Percentiles rank a stretch among this genome's conserved stretches.
phyloP scores from a whole-genome alignment of 2,329 filamentous ascomycete species.

The Geosmithia putterillii region DNA sequence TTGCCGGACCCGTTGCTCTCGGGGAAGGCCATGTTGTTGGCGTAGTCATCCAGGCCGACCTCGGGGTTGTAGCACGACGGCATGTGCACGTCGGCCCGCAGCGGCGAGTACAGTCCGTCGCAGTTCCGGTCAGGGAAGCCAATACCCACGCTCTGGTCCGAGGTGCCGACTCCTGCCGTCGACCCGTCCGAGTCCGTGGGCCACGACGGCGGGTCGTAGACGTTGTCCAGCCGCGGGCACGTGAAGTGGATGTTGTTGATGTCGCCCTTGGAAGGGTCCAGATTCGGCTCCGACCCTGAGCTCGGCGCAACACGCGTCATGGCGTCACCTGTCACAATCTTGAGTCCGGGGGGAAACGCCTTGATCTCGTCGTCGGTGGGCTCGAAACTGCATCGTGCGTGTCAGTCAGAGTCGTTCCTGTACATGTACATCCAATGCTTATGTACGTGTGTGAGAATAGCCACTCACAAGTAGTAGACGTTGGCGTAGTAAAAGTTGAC shows the following conservation, averaged over 20 bases:
- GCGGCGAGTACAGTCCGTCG: slow-evolving; percentile 46
- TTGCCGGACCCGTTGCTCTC: slow-evolving; percentile 33
- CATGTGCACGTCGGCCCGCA: slow-evolving; percentile 57
- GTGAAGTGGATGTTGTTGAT: slow-evolving; percentile 46
- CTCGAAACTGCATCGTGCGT: slow-evolving; percentile 34
- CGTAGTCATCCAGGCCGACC: slow-evolving; percentile 44
- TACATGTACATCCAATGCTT: background rate
- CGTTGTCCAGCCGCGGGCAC: slow-evolving; percentile 40
- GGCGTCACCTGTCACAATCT: slow-evolving; percentile 58
- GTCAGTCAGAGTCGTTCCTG: no score
- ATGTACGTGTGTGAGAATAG: background rate
- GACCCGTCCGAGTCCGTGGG: slow-evolving; percentile 40
- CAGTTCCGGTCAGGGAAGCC: slow-evolving; percentile 61
- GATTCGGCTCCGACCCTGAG: slow-evolving; percentile 33
- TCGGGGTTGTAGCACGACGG: slow-evolving; percentile 62
- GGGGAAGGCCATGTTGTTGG: slow-evolving; percentile 57
- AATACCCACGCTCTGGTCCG: slow-evolving; percentile 41
- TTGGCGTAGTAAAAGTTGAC: slow-evolving; percentile 63
- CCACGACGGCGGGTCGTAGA: slow-evolving; percentile 37
- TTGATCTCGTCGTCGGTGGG: slow-evolving; percentile 50
- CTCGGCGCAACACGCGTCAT: slow-evolving; percentile 43
- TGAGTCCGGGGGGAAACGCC: slow-evolving; percentile 58
- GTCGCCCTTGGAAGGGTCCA: slow-evolving; percentile 37
- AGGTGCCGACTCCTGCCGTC: slow-evolving; percentile 38
- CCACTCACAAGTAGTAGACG: slow-evolving; percentile 58